phyloP scores from a whole-genome alignment of 805 yeast genomes.

The Schwanniomyces occidentalis region DNA sequence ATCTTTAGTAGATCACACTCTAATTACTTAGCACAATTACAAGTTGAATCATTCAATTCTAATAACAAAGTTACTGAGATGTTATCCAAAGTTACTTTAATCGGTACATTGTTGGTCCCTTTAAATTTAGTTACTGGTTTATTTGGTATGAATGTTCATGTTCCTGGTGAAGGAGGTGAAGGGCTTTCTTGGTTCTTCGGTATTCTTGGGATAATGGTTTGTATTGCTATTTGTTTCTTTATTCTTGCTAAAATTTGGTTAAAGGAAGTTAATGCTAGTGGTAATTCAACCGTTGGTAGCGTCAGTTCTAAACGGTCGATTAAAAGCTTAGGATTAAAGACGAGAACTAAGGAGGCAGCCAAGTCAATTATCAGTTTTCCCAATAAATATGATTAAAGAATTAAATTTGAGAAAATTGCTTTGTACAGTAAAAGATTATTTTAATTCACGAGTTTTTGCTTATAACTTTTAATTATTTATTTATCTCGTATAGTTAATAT shows the following conservation, averaged over 20 bases:
- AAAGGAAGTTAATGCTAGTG: constrained; percentile 11
- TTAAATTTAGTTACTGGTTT: constrained; percentile 87
- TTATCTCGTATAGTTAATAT: too few relatives aligned
- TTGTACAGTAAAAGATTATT: not conserved
- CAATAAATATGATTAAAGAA: constrained; percentile 30
- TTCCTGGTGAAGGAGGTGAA: constrained; percentile 65
- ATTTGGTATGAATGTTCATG: constrained; percentile 92
- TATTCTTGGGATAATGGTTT: constrained; percentile 28
- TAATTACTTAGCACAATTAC: constrained; percentile 89
- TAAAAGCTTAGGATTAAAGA: constrained; percentile 26
- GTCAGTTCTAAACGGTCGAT: constrained; percentile 22
- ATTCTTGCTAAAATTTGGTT: constrained; percentile 23
- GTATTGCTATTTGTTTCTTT: constrained; percentile 17
- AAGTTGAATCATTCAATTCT: constrained; percentile 86
- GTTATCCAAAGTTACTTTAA: constrained; percentile 82
- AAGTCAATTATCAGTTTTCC: constrained; percentile 42
- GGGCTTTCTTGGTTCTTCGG: constrained; percentile 29
- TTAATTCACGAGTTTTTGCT: not conserved
- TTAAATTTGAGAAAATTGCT: not conserved
- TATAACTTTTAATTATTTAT: not conserved
- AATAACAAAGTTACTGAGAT: constrained; percentile 84
- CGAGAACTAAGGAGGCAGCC: constrained; percentile 30
- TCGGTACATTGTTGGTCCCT: constrained; percentile 90
- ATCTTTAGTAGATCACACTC: constrained; percentile 90
- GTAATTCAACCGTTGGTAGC: constrained; percentile 8